A percentile compares a stretch with the other conserved stretches of the same genome.
phyloP scores from a whole-genome alignment of 192 early-diverging fungal genomes.

The Phlyctochytrium planicorne region DNA sequence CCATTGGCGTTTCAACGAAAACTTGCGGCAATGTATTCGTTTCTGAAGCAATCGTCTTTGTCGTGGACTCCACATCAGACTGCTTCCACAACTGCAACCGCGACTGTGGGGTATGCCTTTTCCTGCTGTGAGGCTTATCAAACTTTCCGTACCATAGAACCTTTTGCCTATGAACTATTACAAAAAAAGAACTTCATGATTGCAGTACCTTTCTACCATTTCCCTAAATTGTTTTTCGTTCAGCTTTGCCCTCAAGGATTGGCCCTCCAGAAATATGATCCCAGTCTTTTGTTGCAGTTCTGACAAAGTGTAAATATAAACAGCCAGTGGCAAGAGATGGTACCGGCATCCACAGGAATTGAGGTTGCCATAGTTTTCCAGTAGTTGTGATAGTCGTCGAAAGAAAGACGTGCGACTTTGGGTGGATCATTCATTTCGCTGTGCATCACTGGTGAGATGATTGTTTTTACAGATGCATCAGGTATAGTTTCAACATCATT shows the following conservation, averaged over 20 bases:
- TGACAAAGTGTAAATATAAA: not conserved
- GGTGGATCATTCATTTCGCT: not conserved
- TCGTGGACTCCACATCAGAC: too few species aligned
- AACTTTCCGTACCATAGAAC: slow-evolving; percentile 41
- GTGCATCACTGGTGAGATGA: too few species aligned
- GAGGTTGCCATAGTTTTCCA: slow-evolving; percentile 50
- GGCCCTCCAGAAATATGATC: slow-evolving; percentile 24
- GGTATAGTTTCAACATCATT: slow-evolving; percentile 13
- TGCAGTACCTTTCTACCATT: slow-evolving; percentile 33
- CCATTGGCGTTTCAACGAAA: too few species aligned
- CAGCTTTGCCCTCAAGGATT: slow-evolving; percentile 22
- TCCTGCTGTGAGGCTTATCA: too few species aligned
- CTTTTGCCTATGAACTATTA: slow-evolving; percentile 18
- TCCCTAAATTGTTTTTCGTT: slow-evolving; percentile 32
- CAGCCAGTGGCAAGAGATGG: not conserved
- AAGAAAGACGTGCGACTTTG: slow-evolving; percentile 36
- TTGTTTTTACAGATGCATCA: not conserved
- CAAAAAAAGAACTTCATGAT: not conserved
- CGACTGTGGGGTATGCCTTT: too few species aligned
- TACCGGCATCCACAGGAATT: slow-evolving; percentile 18
- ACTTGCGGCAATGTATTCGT: too few species aligned
- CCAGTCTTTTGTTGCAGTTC: slow-evolving; percentile 7
- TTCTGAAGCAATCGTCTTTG: too few species aligned
- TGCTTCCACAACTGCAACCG: too few species aligned
- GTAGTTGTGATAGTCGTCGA: slow-evolving; percentile 48